Conservation (phyloP, 2,329 filamentous ascomycete species). For the Pestalotiopsis sp. region DNA sequence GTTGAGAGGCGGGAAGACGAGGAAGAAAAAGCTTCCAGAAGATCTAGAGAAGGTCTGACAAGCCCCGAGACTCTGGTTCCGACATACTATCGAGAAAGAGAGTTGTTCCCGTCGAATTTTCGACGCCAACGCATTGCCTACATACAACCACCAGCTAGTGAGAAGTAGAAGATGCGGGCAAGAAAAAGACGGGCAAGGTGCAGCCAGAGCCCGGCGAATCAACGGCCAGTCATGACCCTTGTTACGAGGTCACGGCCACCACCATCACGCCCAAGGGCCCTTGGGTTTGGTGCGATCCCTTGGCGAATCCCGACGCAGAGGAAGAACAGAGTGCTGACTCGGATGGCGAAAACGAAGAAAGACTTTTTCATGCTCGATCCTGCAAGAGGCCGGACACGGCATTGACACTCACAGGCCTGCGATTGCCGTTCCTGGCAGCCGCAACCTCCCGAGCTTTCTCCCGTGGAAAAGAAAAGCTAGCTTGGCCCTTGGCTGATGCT, state of each 20-base stretch:
- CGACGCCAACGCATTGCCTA: not conserved
- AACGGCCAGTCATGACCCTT: not conserved
- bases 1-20: not conserved
- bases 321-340: not conserved
- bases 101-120: not conserved
- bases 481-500: not conserved
- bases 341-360: not conserved
- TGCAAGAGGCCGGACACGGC: not conserved
- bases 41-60: not conserved
- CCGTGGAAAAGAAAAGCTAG: not conserved
- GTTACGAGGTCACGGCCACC: not conserved
- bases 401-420: not conserved
- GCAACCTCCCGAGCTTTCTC: not conserved
- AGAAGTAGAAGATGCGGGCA: not conserved
- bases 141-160: not conserved
- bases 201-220: not conserved
- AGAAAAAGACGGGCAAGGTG: not conserved
- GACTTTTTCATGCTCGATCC: not conserved
- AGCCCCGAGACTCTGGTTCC: not conserved
- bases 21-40: conserved; percentile 2
- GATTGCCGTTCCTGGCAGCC: not conserved
- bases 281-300: not conserved
- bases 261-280: not conserved
- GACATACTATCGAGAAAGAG: not conserved
- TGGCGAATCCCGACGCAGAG: not conserved